phyloP scores from a whole-genome alignment of 2,329 filamentous ascomycete genomes.

The Colletotrichum sp. region DNA sequence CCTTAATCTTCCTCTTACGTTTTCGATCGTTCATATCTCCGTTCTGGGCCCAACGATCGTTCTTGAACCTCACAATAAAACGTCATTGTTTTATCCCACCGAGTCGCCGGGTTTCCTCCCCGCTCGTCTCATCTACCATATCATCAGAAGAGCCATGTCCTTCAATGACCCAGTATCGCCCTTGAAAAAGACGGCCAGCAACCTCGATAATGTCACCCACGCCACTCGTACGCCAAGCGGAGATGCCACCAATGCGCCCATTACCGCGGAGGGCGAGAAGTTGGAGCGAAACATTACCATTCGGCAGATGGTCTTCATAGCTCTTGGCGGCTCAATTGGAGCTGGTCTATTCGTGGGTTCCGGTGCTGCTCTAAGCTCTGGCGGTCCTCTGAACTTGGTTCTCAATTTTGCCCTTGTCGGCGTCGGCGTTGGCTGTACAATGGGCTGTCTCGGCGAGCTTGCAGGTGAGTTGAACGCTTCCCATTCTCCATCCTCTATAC shows the following conservation, averaged over 20 bases:
- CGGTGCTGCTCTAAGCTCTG: slow-evolving; percentile 32
- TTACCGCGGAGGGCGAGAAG: slow-evolving; percentile 10
- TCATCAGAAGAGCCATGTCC: neutral
- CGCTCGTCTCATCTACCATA: neutral
- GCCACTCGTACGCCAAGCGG: neutral
- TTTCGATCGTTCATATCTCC: neutral
- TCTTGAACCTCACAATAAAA: neutral
- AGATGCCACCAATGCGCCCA: neutral
- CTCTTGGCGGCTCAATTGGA: slow-evolving; percentile 39
- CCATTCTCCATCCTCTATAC: neutral
- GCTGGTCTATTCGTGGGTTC: slow-evolving; percentile 40
- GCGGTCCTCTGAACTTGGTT: slow-evolving; percentile 34
- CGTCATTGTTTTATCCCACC: neutral
- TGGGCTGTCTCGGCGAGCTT: slow-evolving; percentile 32
- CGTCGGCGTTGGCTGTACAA: slow-evolving; percentile 34
- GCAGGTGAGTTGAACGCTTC: slow-evolving; percentile 23
- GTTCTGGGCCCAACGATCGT: neutral
- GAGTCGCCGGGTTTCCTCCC: neutral
- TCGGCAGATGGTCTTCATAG: slow-evolving; percentile 40
- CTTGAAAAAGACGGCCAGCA: neutral
- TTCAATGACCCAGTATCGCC: no score
- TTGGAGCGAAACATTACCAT: slow-evolving; percentile 32
- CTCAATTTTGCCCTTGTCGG: slow-evolving; percentile 36
- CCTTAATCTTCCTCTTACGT: neutral
- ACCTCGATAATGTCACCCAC: neutral